Base-by-base conservation (phyloP, 305 asterid species). In the Rubia tinctorum region DNA sequence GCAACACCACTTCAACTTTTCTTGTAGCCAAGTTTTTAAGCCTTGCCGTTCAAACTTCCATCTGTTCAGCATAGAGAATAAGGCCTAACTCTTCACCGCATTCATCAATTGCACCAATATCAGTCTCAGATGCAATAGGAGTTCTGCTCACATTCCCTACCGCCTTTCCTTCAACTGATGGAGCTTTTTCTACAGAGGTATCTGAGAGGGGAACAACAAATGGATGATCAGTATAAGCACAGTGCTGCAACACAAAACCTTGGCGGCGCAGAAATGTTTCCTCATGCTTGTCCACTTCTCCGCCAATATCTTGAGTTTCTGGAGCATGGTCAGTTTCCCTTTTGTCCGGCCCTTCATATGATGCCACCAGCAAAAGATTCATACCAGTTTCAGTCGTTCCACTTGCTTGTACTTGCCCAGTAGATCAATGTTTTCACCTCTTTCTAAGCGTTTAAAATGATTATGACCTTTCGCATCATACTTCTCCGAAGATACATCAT, bases 11-110 rank as follows among this genome's bases (percentile, higher is more conserved):
- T 61, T 63, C 20, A 63, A 34, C 68, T 7, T 63, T 30, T 23
- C 8, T 43, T 30, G 20, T n/a, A 59, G 63, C 53, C 59, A 42
- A 68, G 58, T 1, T 30, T n/a, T 37, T 69, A 4, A 76, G 25
- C n/a, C 55, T 69, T 20, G 37, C n/a, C 56, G 71, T 25, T 73
- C 73, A 66, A 42, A 66, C 17, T 17, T 66, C 37, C 8, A 42
- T 22, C 71, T 66, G 72, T 61, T 45, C 8, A 69, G 66, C 8
- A 43, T 66, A 69, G 2, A 10, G 40, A 62, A 69, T 75, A 69
- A 76, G 59, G 74, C 62, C 71, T 43, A 73, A 49, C 42, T 39
- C 71, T 13, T 69, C 40, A 20, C 7, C 17, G 22, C 45, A 23
- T 22, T 64, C 72, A 74, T 62, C 60, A 55, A 25, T 39, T 10